Percentiles rank a stretch among this genome's conserved stretches.
Conservation (phyloP, 2,329 filamentous ascomycete species). For the Paraphoma chrysanthemicola region DNA sequence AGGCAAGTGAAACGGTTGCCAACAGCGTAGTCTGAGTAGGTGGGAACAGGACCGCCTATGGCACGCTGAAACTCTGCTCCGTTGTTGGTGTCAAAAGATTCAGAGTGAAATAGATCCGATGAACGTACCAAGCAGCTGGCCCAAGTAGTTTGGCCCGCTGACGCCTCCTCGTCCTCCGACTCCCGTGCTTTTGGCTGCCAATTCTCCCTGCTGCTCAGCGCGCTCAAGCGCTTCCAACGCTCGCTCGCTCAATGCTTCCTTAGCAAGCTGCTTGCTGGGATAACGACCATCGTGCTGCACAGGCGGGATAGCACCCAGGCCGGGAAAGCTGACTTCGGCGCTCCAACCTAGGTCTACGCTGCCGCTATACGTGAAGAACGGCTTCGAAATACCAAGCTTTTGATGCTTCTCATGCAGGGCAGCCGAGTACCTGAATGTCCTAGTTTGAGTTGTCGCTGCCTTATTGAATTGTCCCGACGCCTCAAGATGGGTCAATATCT, state of each 20-base stretch:
- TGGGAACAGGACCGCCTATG: conserved; percentile 32
- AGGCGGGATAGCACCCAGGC: conserved; percentile 18
- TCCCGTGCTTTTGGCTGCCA: too few relatives aligned
- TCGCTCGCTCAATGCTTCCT: conserved; percentile 48
- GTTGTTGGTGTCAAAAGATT: background rate
- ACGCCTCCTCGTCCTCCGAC: too few relatives aligned
- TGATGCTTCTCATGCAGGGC: conserved; percentile 36
- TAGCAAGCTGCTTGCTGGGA: conserved; percentile 51
- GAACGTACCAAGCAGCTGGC: conserved; percentile 47
- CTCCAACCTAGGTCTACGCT: conserved; percentile 22
- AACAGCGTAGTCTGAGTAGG: conserved; percentile 46
- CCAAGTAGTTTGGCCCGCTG: conserved; percentile 40
- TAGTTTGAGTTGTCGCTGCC: background rate
- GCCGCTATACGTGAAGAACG: conserved; percentile 25
- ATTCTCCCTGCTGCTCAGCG: conserved; percentile 24
- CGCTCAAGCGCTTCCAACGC: conserved; percentile 35
- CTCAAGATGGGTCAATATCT: conserved; percentile 30
- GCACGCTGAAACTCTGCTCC: conserved; percentile 41
- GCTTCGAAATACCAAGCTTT: conserved; percentile 27
- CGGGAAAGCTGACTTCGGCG: conserved; percentile 30
- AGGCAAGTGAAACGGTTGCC: conserved; percentile 43
- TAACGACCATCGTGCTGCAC: conserved; percentile 17
- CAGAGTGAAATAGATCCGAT: conserved; percentile 1
- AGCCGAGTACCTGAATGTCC: conserved; percentile 23
- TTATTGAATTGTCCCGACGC: conserved; percentile 30